Percentiles rank a stretch among this genome's conserved stretches.
Conservation (phyloP, 164 flowering plant genomes). For the Liquidambar formosana region DNA sequence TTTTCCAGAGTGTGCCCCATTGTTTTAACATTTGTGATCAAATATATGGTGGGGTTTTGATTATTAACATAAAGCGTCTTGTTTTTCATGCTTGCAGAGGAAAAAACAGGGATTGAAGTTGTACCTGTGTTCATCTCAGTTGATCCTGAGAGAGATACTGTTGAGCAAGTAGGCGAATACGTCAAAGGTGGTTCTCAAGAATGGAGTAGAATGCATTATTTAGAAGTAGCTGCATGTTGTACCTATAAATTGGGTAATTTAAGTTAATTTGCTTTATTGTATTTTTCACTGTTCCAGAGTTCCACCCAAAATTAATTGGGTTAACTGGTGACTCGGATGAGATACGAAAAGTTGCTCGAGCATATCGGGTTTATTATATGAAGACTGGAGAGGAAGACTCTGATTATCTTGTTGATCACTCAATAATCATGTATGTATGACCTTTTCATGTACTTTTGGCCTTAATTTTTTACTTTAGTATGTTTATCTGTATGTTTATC, state of each 20-base stretch:
- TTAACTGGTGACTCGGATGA: slow-evolving; percentile 78
- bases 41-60: not conserved
- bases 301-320: slow-evolving; percentile 86
- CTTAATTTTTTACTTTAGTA: not conserved
- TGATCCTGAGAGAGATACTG: slow-evolving; percentile 97
- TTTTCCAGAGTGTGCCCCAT: not conserved
- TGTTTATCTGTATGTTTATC: not conserved
- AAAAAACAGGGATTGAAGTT: slow-evolving; percentile 61
- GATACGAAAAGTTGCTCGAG: slow-evolving; percentile 74
- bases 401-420: slow-evolving; percentile 97
- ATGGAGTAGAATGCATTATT: not conserved
- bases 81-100: slow-evolving; percentile 45
- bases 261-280: not conserved
- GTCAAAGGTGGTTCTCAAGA: slow-evolving; percentile 64
- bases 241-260: not conserved
- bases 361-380: slow-evolving; percentile 95
- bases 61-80: not conserved
- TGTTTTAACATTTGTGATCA: not conserved
- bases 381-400: slow-evolving; percentile 89
- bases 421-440: slow-evolving; percentile 78
- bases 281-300: slow-evolving; percentile 49
- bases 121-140: slow-evolving; percentile 91
- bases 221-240: not conserved
- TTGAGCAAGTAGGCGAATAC: slow-evolving; percentile 88
- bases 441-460: not conserved